Percentiles rank a stretch among this genome's conserved stretches.
phyloP scores from a whole-genome alignment of 371 early-diverging fungal genomes.

The Cokeromyces recurvatus region DNA sequence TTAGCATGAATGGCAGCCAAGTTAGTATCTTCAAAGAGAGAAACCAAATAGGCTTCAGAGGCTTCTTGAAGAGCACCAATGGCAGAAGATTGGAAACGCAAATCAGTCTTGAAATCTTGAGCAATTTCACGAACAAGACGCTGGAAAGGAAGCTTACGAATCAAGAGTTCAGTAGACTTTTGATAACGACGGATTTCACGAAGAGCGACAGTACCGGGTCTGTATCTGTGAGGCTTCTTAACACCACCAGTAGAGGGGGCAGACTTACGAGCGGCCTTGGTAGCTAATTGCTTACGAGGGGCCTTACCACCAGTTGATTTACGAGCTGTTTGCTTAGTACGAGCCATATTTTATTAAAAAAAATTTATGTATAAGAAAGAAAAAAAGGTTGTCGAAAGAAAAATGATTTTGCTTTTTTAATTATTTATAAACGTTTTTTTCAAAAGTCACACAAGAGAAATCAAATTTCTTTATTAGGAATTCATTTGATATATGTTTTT shows the following conservation, averaged over 20 bases:
- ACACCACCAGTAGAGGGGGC: constrained; percentile 54
- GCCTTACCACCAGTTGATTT: constrained; percentile 99
- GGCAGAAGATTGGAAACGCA: constrained; percentile 98
- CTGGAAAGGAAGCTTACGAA: constrained; percentile 99
- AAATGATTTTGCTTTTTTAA: background rate
- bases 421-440: background rate
- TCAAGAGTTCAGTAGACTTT: constrained; percentile 96
- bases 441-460: background rate
- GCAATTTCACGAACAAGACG: constrained; percentile 96
- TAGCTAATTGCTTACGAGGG: constrained; percentile 96
- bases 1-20: constrained; percentile 94
- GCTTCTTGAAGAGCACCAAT: constrained; percentile 99
- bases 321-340: constrained; percentile 98
- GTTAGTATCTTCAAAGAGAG: constrained; percentile 70
- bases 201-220: constrained; percentile 88
- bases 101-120: constrained; percentile 96
- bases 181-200: constrained; percentile 98
- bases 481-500: constrained; percentile 4
- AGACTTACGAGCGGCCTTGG: constrained; percentile 81
- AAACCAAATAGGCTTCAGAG: constrained; percentile 93
- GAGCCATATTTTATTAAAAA: constrained; percentile 80
- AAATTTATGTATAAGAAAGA: background rate
- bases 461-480: constrained; percentile 2
- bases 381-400: constrained; percentile 1
- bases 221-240: constrained; percentile 88